phyloP scores from a whole-genome alignment of 75 land plant species.

The Pinus tabuliformis region DNA sequence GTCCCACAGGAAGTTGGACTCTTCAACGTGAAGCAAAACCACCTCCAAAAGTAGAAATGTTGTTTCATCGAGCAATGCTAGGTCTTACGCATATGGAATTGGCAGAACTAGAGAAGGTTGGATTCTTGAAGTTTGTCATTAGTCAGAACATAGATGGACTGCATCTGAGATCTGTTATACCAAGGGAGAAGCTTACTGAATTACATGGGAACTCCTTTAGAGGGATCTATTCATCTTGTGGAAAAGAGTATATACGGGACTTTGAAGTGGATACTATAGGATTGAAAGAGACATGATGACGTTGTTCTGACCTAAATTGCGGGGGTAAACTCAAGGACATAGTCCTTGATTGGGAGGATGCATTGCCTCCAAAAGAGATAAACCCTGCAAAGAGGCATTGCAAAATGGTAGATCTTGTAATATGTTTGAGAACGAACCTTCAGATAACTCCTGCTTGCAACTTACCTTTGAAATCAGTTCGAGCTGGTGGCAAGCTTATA shows the following conservation, averaged over 20 bases:
- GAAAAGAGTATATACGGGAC: conserved; percentile 78
- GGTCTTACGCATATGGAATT: conserved; percentile 96
- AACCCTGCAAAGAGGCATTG: conserved; percentile 84
- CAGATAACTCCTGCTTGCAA: conserved; percentile 99
- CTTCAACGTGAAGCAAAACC: conserved; percentile 90
- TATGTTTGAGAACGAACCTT: conserved; percentile 93
- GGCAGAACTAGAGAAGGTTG: conserved; percentile 76
- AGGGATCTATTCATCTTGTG: conserved; percentile 81
- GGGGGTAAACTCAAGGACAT: conserved; percentile 79
- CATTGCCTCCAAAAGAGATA: conserved; percentile 83
- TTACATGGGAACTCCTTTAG: conserved; percentile 92
- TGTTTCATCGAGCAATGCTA: conserved; percentile 92
- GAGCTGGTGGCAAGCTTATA: conserved; percentile 83
- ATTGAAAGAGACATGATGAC: conserved; percentile 82
- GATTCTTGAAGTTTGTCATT: conserved; percentile 84
- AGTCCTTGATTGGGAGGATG: conserved; percentile 99
- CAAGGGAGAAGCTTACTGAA: conserved; percentile 83
- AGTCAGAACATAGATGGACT: conserved; percentile 97
- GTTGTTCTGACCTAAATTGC: conserved; percentile 66
- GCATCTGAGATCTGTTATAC: conserved; percentile 90
- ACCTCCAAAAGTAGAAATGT: conserved; percentile 84
- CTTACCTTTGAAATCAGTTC: conserved; percentile 69
- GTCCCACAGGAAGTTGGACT: conserved; percentile 97
- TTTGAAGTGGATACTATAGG: conserved; percentile 98
- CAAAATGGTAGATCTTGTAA: conserved; percentile 73